Conservation (phyloP, 2,329 filamentous ascomycete genomes). For the Neonectria hederae region DNA sequence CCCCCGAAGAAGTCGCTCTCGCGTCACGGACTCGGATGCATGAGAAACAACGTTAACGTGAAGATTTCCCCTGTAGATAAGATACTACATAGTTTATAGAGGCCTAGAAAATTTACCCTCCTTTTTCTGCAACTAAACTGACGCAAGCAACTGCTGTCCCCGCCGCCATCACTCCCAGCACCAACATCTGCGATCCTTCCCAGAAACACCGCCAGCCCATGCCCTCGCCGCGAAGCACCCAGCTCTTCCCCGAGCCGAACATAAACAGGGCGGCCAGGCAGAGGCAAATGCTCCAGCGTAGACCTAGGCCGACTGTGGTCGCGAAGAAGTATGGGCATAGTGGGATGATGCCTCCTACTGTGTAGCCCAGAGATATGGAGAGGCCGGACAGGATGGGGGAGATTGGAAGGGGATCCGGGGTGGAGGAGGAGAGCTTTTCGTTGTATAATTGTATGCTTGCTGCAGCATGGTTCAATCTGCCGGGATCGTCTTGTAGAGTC, state of each 20-base stretch:
- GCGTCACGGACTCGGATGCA: no score
- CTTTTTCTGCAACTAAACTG: slow-evolving; percentile 26
- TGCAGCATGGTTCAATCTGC: slow-evolving; percentile 41
- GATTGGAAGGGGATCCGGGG: neutral
- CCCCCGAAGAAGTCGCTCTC: no score
- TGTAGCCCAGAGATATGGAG: slow-evolving; percentile 69
- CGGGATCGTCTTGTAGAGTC: slow-evolving; percentile 42
- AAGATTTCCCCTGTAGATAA: no score
- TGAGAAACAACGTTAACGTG: no score
- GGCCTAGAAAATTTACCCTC: neutral
- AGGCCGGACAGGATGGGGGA: slow-evolving; percentile 61
- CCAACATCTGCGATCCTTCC: slow-evolving; percentile 48
- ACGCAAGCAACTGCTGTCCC: slow-evolving; percentile 45
- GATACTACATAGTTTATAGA: no score
- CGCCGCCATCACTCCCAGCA: slow-evolving; percentile 48
- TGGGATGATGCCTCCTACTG: slow-evolving; percentile 70
- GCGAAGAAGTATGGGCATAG: slow-evolving; percentile 70
- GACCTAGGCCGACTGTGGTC: slow-evolving; percentile 47
- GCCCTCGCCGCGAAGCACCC: slow-evolving; percentile 42
- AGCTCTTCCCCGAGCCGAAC: slow-evolving; percentile 67
- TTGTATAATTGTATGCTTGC: slow-evolving; percentile 30
- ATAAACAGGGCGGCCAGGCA: slow-evolving; percentile 64
- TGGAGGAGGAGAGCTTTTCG: slow-evolving; percentile 10
- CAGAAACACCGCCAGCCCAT: slow-evolving; percentile 36
- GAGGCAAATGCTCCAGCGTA: slow-evolving; percentile 64